Evolutionary conservation across 1,139 yeast species (phyloP), one percentile per base, ranked within the genome.

Genomic region (Scheffersomyces parashehatae): DNA sequence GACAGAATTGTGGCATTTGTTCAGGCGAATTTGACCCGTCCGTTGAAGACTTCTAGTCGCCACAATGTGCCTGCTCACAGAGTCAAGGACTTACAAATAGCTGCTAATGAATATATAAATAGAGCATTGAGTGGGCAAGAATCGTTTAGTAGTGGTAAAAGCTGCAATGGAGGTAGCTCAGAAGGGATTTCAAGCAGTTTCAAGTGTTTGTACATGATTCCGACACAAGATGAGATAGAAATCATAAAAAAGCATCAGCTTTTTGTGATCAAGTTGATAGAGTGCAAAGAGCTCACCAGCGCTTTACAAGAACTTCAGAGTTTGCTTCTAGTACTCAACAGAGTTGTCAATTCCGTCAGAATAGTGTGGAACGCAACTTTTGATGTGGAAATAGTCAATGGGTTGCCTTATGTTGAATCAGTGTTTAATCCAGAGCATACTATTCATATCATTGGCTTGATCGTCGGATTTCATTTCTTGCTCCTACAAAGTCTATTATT

Each of bases 391-490:
- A 24, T 38, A n/a, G 29, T 46, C 28, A 9, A 36, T n/a, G 56
- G 53, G 4, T 37, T 54, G 2, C 46, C 54, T 2, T 43, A 29
- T 30, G 34, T 34, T 6, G 32, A 42, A 31, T 31, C 24, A 15
- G 20, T 31, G 10, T 11, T 31, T 14, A 31, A 31, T 31, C 24
- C 15, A n/a, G 20, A 11, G 15, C 13, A 14, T 15, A 12, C 20
- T 14, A 14, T 5, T 12, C 35, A 14, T 15, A 31, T 31, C 10
- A 31, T 31, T 7, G 35, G 35, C 35, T 44, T 61, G 14, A 51
- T 65, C 5, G 52, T 64, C 29, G 68, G 74, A 9, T 66, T 55
- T 46, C 68, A 68, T 48, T 67, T 69, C 46, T 51, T 70, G 35
- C 41, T 55, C 7, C 46, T 68, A 9, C 75, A 70, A 49, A 55